phyloP scores from a whole-genome alignment of 1,139 yeast species.

The Pichia terricola region DNA sequence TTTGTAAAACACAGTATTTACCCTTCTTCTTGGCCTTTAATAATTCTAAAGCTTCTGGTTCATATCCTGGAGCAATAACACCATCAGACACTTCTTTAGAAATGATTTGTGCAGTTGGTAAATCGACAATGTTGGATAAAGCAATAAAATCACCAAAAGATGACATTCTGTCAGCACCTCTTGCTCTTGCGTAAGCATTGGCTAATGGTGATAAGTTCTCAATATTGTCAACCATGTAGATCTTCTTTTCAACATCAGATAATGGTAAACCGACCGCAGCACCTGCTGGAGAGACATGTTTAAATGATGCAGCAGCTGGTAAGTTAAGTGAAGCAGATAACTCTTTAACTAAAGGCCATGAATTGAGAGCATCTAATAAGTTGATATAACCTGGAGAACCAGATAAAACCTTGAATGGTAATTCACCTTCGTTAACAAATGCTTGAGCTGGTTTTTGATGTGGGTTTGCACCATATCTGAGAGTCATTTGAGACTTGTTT shows the following conservation, averaged over 20 bases:
- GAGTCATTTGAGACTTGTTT: conserved; percentile 77
- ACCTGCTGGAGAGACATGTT: conserved; percentile 99
- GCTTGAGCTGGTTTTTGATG: conserved; percentile 99
- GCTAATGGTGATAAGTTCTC: conserved; percentile 95
- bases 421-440: conserved; percentile 68
- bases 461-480: conserved; percentile 97
- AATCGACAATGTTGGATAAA: conserved; percentile 87
- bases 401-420: conserved; percentile 86
- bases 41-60: conserved; percentile 82
- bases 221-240: conserved; percentile 89
- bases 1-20: conserved; percentile 90
- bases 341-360: conserved; percentile 98
- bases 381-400: conserved; percentile 98
- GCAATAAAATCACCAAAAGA: conserved; percentile 98
- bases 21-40: conserved; percentile 92
- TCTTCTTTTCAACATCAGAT: conserved; percentile 82
- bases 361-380: conserved; percentile 88
- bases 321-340: conserved; percentile 85
- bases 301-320: conserved; percentile 98
- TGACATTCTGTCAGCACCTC: conserved; percentile 99
- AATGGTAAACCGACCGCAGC: conserved; percentile 95
- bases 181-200: conserved; percentile 96
- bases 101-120: conserved; percentile 93
- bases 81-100: conserved; percentile 97
- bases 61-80: conserved; percentile 95